These are phyloP conservation scores for Alternaria sp. DNA, from an alignment of 2,329 filamentous ascomycete species.

Conservation along the genomic window DNA sequence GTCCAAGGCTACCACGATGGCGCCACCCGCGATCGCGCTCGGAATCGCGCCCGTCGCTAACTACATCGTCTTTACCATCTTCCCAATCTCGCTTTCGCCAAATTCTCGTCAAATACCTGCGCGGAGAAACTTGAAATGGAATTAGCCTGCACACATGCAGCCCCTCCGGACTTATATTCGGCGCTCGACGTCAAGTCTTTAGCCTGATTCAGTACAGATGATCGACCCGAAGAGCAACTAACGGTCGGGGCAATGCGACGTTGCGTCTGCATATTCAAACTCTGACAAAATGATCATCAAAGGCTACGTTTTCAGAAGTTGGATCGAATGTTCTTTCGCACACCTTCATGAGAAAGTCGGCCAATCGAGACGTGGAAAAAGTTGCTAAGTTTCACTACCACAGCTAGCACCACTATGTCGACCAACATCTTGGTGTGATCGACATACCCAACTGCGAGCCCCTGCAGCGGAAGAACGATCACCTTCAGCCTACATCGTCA, in stretches of 20 bases:
- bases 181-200: neutral
- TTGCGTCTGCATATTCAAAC: neutral
- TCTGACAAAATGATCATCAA: neutral
- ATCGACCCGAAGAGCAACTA: neutral
- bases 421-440: neutral
- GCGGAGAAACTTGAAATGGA: neutral
- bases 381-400: neutral
- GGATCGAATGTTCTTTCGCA: neutral
- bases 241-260: neutral
- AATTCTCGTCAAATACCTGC: neutral
- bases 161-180: neutral
- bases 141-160: neutral
- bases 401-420: neutral
- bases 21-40: neutral
- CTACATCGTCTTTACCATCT: neutral
- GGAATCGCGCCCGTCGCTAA: neutral
- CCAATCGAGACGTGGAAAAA: neutral
- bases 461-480: neutral
- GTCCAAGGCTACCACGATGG: neutral
- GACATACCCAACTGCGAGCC: neutral
- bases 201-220: conserved; percentile 1
- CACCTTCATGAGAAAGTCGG: neutral
- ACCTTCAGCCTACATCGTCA: neutral
- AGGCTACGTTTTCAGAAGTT: neutral
- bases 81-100: neutral